Evolutionary conservation across 2,329 filamentous ascomycete genomes (phyloP), one percentile per base, ranked within the genome.

Genomic region (Bertia moriformis): DNA sequence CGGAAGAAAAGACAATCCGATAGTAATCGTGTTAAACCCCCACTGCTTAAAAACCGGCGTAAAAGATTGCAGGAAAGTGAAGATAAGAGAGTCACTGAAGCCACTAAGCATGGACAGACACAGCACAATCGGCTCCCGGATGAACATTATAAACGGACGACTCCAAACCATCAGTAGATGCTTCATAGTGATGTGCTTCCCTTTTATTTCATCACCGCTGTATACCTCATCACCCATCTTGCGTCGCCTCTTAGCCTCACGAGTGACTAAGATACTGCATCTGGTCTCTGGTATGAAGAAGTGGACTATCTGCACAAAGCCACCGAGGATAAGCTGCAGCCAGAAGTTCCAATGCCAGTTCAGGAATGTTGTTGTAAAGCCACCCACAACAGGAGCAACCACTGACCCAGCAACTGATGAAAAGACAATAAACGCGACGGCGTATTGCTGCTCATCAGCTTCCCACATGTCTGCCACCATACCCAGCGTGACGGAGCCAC

Each of bases 281-380:
- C 84, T 91, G 56, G 91, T 85, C 1, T 83, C 83, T 1, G 91
- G 84, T 4, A 74, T 65, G 41, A 81, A 51, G 38, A 80, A 61
- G 52, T 87, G 82, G 3, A 83, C 50, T 3, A 71, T 15, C 51
- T 88, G 83, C 3, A 85, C 73, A 22, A 73, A 67, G 5, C 60
- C 78, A 14, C 84, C 83, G 39, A 89, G 76, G 46, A 88, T 86
- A 45, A 89, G 70, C 56, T 88, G 83, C 42, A 89, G 82, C 84
- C 85, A 91, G 54, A 89, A 87, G 40, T 69, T 75, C 80, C 80
- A 87, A 46, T 71, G 69, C 83, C 83, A 91, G 19, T 61, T 52
- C 0, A 83, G 63, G 46, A 73, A 75, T 19, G 71, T 56, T 53
- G 87, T 72, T 14, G 79, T 71, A 49, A 87, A 87, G 1, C 82